These are phyloP conservation scores for Lipomyces sp. DNA, from an alignment of 805 yeast species.

Conservation along the genomic window DNA sequence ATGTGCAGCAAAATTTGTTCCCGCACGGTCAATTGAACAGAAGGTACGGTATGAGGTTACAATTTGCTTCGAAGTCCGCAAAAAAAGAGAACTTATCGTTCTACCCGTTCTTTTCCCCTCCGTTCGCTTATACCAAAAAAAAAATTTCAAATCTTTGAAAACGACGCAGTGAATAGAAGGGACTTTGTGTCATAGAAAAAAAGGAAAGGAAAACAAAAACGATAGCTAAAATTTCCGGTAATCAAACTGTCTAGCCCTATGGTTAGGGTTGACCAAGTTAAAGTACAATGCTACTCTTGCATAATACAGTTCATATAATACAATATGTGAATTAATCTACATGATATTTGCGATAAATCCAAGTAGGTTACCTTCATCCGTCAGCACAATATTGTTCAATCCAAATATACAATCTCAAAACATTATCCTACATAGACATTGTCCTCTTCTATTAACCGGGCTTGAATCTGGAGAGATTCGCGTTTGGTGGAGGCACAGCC, in stretches of 20 bases:
- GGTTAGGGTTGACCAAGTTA: no score
- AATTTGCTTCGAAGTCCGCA: constrained; percentile 10
- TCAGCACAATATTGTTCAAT: neutral
- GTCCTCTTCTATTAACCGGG: neutral
- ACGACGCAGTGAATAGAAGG: constrained; percentile 36
- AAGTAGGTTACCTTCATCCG: neutral
- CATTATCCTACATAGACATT: neutral
- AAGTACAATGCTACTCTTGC: no score
- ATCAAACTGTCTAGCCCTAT: neutral
- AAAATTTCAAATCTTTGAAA: constrained; percentile 1
- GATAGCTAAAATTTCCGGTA: neutral
- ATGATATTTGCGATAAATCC: neutral
- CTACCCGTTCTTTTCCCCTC: constrained; percentile 36
- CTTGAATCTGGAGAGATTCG: constrained; percentile 28
- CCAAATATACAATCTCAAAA: neutral
- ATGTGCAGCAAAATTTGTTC: constrained; percentile 19
- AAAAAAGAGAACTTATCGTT: constrained; percentile 1
- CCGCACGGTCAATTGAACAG: constrained; percentile 12
- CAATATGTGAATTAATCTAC: neutral
- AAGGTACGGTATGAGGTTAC: constrained; percentile 30
- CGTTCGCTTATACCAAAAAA: constrained; percentile 19
- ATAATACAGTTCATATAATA: neutral
- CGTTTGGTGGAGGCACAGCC: constrained; percentile 27
- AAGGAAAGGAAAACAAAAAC: constrained; percentile 11
- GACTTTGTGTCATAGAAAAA: constrained; percentile 24